Conservation (phyloP, 192 early-diverging fungal species). For the Umbelopsis vinacea region DNA sequence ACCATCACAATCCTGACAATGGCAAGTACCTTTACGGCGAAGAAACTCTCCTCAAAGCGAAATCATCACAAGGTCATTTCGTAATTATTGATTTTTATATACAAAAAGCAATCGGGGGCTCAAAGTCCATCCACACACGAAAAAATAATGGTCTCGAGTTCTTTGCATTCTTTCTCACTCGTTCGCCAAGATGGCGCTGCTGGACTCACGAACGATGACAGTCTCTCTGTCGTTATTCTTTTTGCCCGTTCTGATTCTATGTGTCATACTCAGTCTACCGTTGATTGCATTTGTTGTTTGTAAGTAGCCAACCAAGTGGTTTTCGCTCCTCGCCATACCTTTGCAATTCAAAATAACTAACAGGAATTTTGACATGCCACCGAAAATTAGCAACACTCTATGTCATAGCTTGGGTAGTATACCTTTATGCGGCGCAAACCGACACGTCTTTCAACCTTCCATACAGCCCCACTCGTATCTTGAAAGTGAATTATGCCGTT, state of each 20-base stretch:
- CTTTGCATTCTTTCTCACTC: not conserved
- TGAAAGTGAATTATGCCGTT: conserved; percentile 43
- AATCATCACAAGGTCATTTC: too few species aligned
- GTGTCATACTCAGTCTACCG: conserved; percentile 35
- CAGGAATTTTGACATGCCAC: too few species aligned
- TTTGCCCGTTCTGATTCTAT: conserved; percentile 36
- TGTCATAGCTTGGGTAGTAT: conserved; percentile 35
- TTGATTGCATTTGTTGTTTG: conserved; percentile 36
- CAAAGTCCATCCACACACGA: not conserved
- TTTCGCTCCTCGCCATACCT: too few species aligned
- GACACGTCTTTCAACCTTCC: conserved; percentile 44
- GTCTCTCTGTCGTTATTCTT: conserved; percentile 42
- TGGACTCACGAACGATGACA: conserved; percentile 38
- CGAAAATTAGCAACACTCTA: conserved; percentile 33
- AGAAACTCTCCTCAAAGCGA: too few species aligned
- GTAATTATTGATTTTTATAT: too few species aligned
- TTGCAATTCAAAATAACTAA: too few species aligned
- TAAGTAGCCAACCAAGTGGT: conserved; percentile 13
- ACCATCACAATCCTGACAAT: too few species aligned
- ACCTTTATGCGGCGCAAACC: conserved; percentile 36
- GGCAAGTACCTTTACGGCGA: too few species aligned
- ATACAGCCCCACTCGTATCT: conserved; percentile 38
- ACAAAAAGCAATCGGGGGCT: too few species aligned
- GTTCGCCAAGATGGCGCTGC: conserved; percentile 24
- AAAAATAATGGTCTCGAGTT: not conserved